Conservation (phyloP, 352 stramenopile species). For the Phytophthora cajani region DNA sequence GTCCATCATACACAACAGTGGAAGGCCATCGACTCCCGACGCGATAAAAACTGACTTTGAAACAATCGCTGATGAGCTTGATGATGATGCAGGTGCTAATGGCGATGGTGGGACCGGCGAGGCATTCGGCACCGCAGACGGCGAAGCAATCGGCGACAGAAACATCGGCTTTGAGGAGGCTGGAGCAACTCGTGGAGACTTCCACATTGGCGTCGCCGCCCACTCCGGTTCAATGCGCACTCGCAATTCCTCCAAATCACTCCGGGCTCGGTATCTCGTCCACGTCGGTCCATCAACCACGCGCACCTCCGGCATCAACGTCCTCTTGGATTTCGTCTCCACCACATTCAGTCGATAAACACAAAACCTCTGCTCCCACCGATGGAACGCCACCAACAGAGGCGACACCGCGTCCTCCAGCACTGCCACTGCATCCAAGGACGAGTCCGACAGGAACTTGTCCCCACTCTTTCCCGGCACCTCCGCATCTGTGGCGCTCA, state of each 20-base stretch:
- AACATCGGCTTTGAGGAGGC: slow-evolving; percentile 20
- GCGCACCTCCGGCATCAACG: slow-evolving; percentile 26
- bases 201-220: slow-evolving; percentile 40
- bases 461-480: slow-evolving; percentile 6
- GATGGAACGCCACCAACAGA: slow-evolving; percentile 63
- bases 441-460: slow-evolving; percentile 57
- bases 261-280: slow-evolving; percentile 41
- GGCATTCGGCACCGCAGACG: slow-evolving; percentile 6
- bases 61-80: slow-evolving; percentile 4
- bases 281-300: slow-evolving; percentile 54
- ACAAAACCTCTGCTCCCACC: slow-evolving; percentile 51
- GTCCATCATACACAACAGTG: slow-evolving; percentile 57
- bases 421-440: slow-evolving; percentile 59
- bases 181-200: slow-evolving; percentile 30
- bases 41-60: slow-evolving; percentile 48
- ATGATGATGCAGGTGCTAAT: slow-evolving; percentile 2
- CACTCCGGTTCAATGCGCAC: slow-evolving; percentile 58
- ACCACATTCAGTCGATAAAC: slow-evolving; percentile 50
- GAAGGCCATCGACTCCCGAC: slow-evolving; percentile 30
- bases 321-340: neutral
- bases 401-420: slow-evolving; percentile 20
- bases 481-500: neutral
- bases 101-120: slow-evolving; percentile 25
- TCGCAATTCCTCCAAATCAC: slow-evolving; percentile 36
- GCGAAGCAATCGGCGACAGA: slow-evolving; percentile 32